Percentiles rank a stretch among this genome's conserved stretches.
Evolutionary conservation across 345 rosid genomes (phyloP).

Genomic region (Eucalyptus albens): DNA sequence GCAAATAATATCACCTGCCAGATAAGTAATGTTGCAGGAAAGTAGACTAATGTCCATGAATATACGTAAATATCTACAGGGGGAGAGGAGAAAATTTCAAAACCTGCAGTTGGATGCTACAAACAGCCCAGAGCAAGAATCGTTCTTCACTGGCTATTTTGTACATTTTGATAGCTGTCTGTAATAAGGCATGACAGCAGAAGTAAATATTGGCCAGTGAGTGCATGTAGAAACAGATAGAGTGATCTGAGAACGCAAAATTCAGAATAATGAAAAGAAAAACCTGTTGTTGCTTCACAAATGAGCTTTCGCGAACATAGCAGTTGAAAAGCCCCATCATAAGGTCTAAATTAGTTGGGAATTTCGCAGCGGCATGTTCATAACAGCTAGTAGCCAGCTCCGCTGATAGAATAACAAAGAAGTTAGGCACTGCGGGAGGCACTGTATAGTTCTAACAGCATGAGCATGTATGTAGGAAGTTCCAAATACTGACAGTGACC

Average conservation of each 20-base stretch:
- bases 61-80: background rate
- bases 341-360: constrained; percentile 69
- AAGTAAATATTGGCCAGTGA: background rate
- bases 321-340: constrained; percentile 99
- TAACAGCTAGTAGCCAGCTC: constrained; percentile 93
- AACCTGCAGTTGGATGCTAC: constrained; percentile 99
- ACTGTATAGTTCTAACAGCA: background rate
- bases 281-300: constrained; percentile 98
- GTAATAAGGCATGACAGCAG: constrained; percentile 14
- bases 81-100: background rate
- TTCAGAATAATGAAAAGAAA: background rate
- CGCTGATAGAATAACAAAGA: constrained; percentile 26
- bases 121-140: constrained; percentile 96
- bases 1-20: background rate
- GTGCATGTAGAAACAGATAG: background rate
- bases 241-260: background rate
- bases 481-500: constrained; percentile 54
- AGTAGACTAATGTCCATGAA: background rate
- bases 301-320: constrained; percentile 86
- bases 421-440: background rate
- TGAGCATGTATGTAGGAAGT: background rate
- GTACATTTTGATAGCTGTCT: constrained; percentile 98
- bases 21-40: background rate
- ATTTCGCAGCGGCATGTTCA: constrained; percentile 72
- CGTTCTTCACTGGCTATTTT: constrained; percentile 90